Conservation (phyloP, 257 asterid species). For the Scutellaria barbata region DNA sequence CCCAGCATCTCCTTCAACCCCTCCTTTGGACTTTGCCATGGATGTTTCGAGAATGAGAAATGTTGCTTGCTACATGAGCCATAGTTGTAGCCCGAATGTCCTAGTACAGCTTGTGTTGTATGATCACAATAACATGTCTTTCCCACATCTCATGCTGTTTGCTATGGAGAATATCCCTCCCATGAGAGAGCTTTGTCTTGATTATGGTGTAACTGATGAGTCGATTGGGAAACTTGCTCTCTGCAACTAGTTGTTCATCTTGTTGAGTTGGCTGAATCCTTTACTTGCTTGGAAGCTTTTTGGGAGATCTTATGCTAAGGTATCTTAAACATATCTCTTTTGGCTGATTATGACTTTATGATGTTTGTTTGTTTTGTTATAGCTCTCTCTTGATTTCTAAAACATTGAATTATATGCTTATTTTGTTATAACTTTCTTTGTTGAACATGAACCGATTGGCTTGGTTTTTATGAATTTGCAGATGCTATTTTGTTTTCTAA, state of each 20-base stretch:
- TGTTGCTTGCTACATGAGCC: conserved; percentile 87
- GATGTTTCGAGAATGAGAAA: conserved; percentile 91
- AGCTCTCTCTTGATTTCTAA: not conserved
- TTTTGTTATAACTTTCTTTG: conserved; percentile 13
- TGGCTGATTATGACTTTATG: not conserved
- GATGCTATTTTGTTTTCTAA: not conserved
- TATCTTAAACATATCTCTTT: conserved; percentile 29
- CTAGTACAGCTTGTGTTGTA: conserved; percentile 80
- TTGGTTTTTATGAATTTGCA: conserved; percentile 2
- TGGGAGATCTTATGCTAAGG: conserved; percentile 33
- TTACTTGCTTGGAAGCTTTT: conserved; percentile 24
- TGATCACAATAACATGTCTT: conserved; percentile 75
- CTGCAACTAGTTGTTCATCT: conserved; percentile 51
- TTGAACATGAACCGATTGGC: conserved; percentile 4
- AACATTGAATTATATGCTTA: not conserved
- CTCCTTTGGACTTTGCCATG: conserved; percentile 86
- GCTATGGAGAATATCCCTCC: conserved; percentile 95
- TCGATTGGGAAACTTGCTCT: conserved; percentile 74
- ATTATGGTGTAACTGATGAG: conserved; percentile 89
- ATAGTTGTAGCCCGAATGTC: conserved; percentile 72
- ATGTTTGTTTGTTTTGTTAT: conserved; percentile 18
- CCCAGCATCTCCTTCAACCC: conserved; percentile 63
- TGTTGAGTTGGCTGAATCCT: conserved; percentile 34
- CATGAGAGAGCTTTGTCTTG: conserved; percentile 76
- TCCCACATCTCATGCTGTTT: conserved; percentile 90